Evolutionary conservation across 306 rosid species (phyloP).

Genomic region (Casuarina glauca): DNA sequence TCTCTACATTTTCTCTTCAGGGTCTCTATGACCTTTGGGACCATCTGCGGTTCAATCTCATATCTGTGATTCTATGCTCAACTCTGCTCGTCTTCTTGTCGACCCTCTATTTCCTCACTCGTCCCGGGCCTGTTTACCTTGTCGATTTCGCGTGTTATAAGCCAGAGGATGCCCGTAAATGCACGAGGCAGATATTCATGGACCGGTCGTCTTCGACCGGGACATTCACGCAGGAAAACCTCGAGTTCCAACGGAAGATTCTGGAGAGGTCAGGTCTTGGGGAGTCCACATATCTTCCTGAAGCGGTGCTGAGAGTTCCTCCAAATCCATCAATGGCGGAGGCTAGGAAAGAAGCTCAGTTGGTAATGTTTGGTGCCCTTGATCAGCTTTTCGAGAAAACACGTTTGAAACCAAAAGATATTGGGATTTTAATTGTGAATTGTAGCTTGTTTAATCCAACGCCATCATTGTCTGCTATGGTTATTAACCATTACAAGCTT

Average conservation of each 20-base stretch:
- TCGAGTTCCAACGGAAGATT: conserved; percentile 53
- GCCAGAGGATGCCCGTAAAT: conserved; percentile 53
- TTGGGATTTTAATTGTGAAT: conserved; percentile 59
- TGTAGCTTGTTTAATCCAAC: conserved; percentile 71
- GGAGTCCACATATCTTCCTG: conserved; percentile 61
- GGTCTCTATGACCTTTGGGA: conserved; percentile 51
- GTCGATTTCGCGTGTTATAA: conserved; percentile 64
- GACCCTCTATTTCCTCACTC: conserved; percentile 50
- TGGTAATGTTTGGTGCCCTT: conserved; percentile 63
- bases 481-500: conserved; percentile 62
- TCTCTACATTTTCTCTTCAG: conserved; percentile 48
- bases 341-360: conserved; percentile 59
- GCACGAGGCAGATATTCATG: conserved; percentile 60
- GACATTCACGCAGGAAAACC: conserved; percentile 46
- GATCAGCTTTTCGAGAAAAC: conserved; percentile 58
- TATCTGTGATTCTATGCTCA: conserved; percentile 43
- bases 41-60: conserved; percentile 48
- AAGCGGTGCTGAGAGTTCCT: conserved; percentile 53
- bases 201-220: conserved; percentile 34
- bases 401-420: conserved; percentile 46
- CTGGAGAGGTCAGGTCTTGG: conserved; percentile 68
- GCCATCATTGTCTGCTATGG: conserved; percentile 61
- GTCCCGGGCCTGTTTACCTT: conserved; percentile 50
- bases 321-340: conserved; percentile 60
- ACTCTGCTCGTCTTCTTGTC: conserved; percentile 46